Conservation (phyloP, 2,329 filamentous ascomycete species). For the Aspergillus sp. region DNA sequence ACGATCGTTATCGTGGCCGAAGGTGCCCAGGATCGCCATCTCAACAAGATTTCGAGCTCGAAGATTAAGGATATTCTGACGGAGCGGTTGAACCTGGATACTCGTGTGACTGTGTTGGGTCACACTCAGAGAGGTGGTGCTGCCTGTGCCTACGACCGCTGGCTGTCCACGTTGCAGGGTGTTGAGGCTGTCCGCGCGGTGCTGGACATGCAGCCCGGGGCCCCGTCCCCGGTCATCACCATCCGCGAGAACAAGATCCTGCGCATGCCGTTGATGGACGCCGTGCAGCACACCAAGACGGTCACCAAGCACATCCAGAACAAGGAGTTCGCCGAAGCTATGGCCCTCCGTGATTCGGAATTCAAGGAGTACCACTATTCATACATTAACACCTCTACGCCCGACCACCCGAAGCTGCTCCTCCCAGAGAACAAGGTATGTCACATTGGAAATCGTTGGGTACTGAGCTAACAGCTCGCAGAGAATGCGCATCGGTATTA, state of each 20-base stretch:
- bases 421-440: slow-evolving; percentile 71
- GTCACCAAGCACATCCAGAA: slow-evolving; percentile 78
- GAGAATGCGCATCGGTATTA: slow-evolving; percentile 91
- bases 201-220: slow-evolving; percentile 82
- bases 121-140: slow-evolving; percentile 96
- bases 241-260: slow-evolving; percentile 98
- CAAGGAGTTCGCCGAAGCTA: slow-evolving; percentile 84
- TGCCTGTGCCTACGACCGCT: slow-evolving; percentile 90
- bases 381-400: slow-evolving; percentile 87
- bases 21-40: slow-evolving; percentile 80
- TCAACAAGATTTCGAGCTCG: slow-evolving; percentile 77
- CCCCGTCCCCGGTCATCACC: slow-evolving; percentile 90
- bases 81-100: slow-evolving; percentile 78
- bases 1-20: slow-evolving; percentile 98
- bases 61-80: slow-evolving; percentile 90
- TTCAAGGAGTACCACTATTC: slow-evolving; percentile 90
- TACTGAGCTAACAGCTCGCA: slow-evolving; percentile 43
- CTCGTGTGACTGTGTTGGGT: slow-evolving; percentile 88
- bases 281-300: slow-evolving; percentile 81
- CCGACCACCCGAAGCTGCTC: slow-evolving; percentile 68
- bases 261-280: slow-evolving; percentile 83
- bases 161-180: slow-evolving; percentile 88
- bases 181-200: slow-evolving; percentile 93
- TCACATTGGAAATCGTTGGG: background rate
- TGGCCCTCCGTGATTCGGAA: slow-evolving; percentile 86